phyloP scores from a whole-genome alignment of 805 yeast species.

The Metschnikowia baotianmanensis region DNA sequence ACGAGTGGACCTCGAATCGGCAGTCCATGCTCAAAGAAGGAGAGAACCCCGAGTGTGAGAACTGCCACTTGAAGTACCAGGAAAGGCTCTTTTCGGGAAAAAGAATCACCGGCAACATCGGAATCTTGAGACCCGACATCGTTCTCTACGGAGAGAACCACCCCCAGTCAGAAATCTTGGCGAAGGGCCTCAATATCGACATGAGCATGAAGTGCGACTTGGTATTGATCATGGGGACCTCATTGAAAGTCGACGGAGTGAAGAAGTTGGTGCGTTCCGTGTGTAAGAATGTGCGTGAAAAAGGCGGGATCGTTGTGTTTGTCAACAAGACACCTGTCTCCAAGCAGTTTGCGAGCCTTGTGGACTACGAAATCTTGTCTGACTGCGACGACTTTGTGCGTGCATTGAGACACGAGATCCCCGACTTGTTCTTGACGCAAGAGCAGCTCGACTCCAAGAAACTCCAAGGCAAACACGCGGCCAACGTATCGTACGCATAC shows the following conservation, averaged over 20 bases:
- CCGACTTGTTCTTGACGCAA: constrained; percentile 62
- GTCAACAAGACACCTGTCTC: constrained; percentile 69
- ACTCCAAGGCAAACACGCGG: constrained; percentile 22
- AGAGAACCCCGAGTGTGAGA: constrained; percentile 71
- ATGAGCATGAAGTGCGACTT: constrained; percentile 68
- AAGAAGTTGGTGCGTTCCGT: constrained; percentile 68
- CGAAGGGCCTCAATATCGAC: constrained; percentile 67
- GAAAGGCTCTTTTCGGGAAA: constrained; percentile 68
- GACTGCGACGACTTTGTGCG: constrained; percentile 85
- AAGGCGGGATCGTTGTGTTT: constrained; percentile 74
- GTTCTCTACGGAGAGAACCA: constrained; percentile 94
- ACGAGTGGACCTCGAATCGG: constrained; percentile 59
- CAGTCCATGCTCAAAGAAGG: constrained; percentile 54
- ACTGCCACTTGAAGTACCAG: constrained; percentile 56
- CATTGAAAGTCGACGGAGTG: constrained; percentile 88
- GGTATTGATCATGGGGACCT: constrained; percentile 88
- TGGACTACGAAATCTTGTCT: constrained; percentile 75
- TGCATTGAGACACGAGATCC: constrained; percentile 50
- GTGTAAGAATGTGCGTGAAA: constrained; percentile 69
- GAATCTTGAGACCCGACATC: constrained; percentile 81
- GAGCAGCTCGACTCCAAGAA: constrained; percentile 45
- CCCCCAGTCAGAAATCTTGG: constrained; percentile 78
- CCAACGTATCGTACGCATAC: constrained; percentile 3
- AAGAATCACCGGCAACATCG: constrained; percentile 66
- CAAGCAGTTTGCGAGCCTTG: constrained; percentile 61